Evolutionary conservation across 2,329 filamentous ascomycete species (phyloP).

Genomic region (Fusarium austroafricanum): DNA sequence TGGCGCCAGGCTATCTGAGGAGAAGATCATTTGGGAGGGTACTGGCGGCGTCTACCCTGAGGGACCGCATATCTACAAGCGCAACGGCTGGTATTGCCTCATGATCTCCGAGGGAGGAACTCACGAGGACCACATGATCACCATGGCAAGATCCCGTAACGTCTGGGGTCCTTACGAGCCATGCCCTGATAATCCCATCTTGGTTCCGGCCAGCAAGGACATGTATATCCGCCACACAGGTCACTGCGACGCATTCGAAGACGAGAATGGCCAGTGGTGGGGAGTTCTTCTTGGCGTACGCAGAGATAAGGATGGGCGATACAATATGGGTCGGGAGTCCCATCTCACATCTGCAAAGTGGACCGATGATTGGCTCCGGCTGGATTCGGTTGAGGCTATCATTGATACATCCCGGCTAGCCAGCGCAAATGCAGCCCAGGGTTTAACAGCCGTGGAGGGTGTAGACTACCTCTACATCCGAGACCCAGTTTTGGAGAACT

Average conservation of each 20-base stretch:
- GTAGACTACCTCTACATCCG: slow-evolving; percentile 16
- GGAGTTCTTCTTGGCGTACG: slow-evolving; percentile 16
- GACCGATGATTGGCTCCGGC: slow-evolving; percentile 6
- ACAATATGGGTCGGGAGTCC: slow-evolving; percentile 15
- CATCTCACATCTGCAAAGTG: slow-evolving; percentile 11
- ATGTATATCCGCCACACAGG: slow-evolving; percentile 11
- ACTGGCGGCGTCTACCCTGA: slow-evolving; percentile 5
- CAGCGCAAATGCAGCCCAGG: background rate
- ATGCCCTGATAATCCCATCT: slow-evolving; percentile 3
- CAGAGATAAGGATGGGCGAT: slow-evolving; percentile 2
- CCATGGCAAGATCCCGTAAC: slow-evolving; percentile 2
- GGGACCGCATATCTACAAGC: slow-evolving; percentile 16
- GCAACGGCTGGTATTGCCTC: slow-evolving; percentile 17
- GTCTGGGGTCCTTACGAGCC: slow-evolving; percentile 22
- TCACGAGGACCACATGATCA: slow-evolving; percentile 19
- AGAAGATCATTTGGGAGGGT: slow-evolving; percentile 13
- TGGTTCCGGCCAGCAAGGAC: background rate
- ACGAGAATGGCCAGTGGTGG: slow-evolving; percentile 15
- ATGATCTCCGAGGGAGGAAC: slow-evolving; percentile 20
- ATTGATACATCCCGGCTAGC: slow-evolving; percentile 5
- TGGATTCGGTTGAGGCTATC: background rate
- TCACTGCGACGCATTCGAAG: slow-evolving; percentile 13
- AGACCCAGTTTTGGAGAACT: slow-evolving; percentile 6
- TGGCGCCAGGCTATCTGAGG: background rate
- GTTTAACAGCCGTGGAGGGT: slow-evolving; percentile 1